Conservation (phyloP, 495 filamentous ascomycete species). For the Penicillium cataractarum region DNA sequence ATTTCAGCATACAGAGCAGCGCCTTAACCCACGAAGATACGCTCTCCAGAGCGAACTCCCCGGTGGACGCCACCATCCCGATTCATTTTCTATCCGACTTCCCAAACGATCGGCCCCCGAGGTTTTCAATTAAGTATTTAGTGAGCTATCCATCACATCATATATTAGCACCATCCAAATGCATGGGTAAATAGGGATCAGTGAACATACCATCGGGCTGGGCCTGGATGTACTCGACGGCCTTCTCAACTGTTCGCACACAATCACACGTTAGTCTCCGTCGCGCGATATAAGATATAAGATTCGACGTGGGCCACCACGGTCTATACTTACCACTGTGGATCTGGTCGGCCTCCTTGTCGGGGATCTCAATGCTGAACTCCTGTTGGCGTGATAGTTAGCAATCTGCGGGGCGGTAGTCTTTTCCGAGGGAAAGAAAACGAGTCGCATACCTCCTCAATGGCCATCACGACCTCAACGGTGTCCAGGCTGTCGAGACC, state of each 20-base stretch:
- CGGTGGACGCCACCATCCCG: constrained; percentile 39
- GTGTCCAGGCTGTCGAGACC: constrained; percentile 96
- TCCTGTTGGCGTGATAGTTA: constrained; percentile 62
- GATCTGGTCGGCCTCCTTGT: constrained; percentile 97
- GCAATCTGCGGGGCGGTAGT: constrained; percentile 12
- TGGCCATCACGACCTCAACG: constrained; percentile 99
- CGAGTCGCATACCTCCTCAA: constrained; percentile 82
- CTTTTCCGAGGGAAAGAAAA: constrained; percentile 24
- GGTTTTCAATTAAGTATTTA: constrained; percentile 45
- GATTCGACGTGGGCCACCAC: neutral
- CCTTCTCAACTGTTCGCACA: constrained; percentile 76
- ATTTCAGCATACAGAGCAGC: constrained; percentile 47
- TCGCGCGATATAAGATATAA: neutral
- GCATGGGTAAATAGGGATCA: neutral
- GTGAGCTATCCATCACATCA: constrained; percentile 33
- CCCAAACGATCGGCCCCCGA: constrained; percentile 28
- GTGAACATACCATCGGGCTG: constrained; percentile 77
- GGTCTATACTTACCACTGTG: constrained; percentile 79
- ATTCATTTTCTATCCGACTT: constrained; percentile 46
- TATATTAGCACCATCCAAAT: constrained; percentile 20
- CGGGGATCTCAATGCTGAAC: constrained; percentile 99
- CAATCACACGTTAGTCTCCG: constrained; percentile 18
- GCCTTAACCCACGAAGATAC: constrained; percentile 28
- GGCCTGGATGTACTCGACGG: constrained; percentile 90
- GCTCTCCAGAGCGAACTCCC: constrained; percentile 25